Evolutionary conservation across 306 rosid species (phyloP).

Genomic region (Vigna mungo): DNA sequence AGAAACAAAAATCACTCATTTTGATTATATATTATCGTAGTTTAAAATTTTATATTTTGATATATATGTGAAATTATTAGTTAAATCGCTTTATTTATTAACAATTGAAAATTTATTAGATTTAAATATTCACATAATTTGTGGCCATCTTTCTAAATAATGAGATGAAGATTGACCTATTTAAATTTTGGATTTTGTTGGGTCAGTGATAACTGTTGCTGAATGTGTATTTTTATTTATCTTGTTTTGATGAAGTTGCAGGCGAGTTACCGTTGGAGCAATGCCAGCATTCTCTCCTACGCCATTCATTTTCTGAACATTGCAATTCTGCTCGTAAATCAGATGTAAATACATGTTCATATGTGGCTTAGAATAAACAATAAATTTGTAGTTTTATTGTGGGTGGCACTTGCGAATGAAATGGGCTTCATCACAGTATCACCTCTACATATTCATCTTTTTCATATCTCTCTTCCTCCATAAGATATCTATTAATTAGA

Average conservation of each 20-base stretch:
- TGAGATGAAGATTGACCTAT: no score
- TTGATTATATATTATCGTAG: no score
- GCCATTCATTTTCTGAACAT: conserved; percentile 63
- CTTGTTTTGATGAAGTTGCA: conserved; percentile 23
- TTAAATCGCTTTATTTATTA: no score
- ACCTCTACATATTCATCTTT: no score
- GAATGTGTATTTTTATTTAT: conserved; percentile 1
- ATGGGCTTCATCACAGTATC: not conserved
- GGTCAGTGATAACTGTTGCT: not conserved
- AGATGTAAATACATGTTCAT: not conserved
- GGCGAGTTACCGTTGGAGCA: conserved; percentile 45
- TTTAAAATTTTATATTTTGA: no score
- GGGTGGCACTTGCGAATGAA: conserved; percentile 15
- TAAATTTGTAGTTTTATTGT: not conserved
- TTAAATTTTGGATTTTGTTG: not conserved
- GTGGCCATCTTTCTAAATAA: no score
- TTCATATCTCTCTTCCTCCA: no score
- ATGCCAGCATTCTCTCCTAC: conserved; percentile 64
- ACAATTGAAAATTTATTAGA: no score
- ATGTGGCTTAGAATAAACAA: not conserved
- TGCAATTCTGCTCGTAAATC: not conserved
- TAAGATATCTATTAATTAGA: not conserved
- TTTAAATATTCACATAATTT: no score
- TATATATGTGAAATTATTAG: no score
- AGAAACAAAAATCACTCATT: no score